phyloP scores from a whole-genome alignment of 2,329 filamentous ascomycete species.

The Diaporthe caulivora region DNA sequence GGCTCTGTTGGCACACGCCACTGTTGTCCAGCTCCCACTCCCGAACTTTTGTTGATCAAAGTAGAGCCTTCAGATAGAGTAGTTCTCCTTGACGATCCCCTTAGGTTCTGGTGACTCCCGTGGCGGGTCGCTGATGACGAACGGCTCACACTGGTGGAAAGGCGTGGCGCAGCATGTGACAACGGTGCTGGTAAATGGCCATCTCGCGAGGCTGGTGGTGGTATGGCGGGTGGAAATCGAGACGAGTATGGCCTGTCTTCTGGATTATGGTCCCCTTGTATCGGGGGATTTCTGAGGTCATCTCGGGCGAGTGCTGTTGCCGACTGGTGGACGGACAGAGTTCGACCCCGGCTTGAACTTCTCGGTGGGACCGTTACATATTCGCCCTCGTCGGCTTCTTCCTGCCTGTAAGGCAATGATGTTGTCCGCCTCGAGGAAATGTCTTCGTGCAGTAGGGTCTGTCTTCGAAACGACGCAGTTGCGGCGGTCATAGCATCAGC shows the following conservation, averaged over 20 bases:
- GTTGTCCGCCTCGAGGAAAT: background rate
- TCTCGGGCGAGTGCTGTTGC: background rate
- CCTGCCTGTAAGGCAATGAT: background rate
- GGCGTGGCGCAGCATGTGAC: background rate
- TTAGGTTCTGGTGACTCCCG: background rate
- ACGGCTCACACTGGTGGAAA: background rate
- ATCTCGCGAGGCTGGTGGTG: background rate
- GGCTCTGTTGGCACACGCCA: background rate
- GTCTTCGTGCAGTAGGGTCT: background rate
- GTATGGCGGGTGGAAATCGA: background rate
- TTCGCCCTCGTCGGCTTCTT: background rate
- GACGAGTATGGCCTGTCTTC: background rate
- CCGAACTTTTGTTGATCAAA: background rate
- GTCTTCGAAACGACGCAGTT: constrained; percentile 45
- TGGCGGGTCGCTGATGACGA: background rate
- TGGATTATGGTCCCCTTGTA: background rate
- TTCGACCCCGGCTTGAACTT: background rate
- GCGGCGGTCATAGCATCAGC: constrained; percentile 48
- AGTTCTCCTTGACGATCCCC: constrained; percentile 15
- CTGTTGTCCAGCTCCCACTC: background rate
- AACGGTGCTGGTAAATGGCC: background rate
- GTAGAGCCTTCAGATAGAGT: constrained; percentile 8
- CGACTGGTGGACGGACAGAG: background rate
- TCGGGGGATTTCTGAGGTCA: background rate
- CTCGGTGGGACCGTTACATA: background rate